phyloP scores from a whole-genome alignment of 2,329 filamentous ascomycete genomes.

The Dactylonectria estremocensis region DNA sequence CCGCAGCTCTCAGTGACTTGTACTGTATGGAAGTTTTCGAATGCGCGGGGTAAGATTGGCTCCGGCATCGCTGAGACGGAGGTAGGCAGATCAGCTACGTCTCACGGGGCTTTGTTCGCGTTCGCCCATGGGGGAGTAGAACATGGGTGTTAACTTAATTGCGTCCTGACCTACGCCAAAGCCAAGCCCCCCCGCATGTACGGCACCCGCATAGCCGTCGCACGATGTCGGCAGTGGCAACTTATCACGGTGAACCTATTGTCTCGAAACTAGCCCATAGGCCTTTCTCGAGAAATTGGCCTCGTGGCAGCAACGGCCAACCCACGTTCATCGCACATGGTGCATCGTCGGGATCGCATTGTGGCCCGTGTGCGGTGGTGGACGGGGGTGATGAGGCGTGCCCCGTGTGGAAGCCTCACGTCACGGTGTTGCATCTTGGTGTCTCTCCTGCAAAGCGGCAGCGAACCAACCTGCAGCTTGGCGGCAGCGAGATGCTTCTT shows the following conservation, averaged over 20 bases:
- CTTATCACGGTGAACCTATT: neutral
- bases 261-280: neutral
- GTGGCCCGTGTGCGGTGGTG: slow-evolving; percentile 19
- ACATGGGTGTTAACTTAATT: slow-evolving; percentile 16
- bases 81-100: slow-evolving; percentile 7
- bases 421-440: slow-evolving; percentile 29
- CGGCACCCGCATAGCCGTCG: slow-evolving; percentile 4
- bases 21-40: neutral
- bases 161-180: slow-evolving; percentile 10
- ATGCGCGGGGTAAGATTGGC: slow-evolving; percentile 26
- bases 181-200: slow-evolving; percentile 16
- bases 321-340: slow-evolving; percentile 1
- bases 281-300: slow-evolving; percentile 12
- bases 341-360: slow-evolving; percentile 17
- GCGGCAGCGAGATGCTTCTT: slow-evolving; percentile 30
- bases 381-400: slow-evolving; percentile 5
- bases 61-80: slow-evolving; percentile 24
- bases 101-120: slow-evolving; percentile 8
- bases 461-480: slow-evolving; percentile 40
- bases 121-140: slow-evolving; percentile 6
- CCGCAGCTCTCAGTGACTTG: neutral
- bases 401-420: slow-evolving; percentile 12
- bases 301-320: slow-evolving; percentile 27
- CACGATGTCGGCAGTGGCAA: slow-evolving; percentile 2
- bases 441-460: slow-evolving; percentile 32